Percentiles rank a stretch among this genome's conserved stretches.
These are phyloP conservation scores for Gnomoniopsis smithogilvyi DNA, from an alignment of 2,329 filamentous ascomycete species.

Conservation along the genomic window DNA sequence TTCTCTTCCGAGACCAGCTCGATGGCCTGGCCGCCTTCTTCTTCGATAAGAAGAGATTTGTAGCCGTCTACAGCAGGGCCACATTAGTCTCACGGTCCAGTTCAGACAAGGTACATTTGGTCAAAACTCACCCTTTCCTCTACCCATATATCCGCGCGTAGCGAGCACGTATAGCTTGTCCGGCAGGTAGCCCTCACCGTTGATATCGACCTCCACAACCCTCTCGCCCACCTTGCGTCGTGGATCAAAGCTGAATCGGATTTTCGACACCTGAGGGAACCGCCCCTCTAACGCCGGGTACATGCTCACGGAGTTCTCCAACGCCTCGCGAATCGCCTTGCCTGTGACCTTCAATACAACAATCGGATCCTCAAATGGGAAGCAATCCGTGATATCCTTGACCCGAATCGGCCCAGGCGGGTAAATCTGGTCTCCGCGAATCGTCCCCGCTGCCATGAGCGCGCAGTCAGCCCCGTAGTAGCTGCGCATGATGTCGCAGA, in stretches of 20 bases:
- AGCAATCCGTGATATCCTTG: constrained; percentile 83
- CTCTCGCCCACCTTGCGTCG: constrained; percentile 57
- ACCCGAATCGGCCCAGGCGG: constrained; percentile 73
- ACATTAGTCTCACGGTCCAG: not conserved
- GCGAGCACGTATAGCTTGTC: constrained; percentile 67
- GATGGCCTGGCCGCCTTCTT: constrained; percentile 72
- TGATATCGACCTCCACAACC: constrained; percentile 60
- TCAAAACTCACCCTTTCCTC: constrained; percentile 59
- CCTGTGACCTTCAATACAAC: constrained; percentile 73
- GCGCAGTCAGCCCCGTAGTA: constrained; percentile 79
- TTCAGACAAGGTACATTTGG: not conserved
- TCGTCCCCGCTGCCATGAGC: constrained; percentile 81
- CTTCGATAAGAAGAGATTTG: constrained; percentile 68
- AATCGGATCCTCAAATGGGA: constrained; percentile 88
- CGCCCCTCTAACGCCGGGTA: constrained; percentile 75
- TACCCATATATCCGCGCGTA: constrained; percentile 84
- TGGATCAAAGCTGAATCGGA: constrained; percentile 71
- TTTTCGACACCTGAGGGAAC: constrained; percentile 81
- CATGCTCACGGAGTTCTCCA: constrained; percentile 79
- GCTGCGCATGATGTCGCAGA: constrained; percentile 85
- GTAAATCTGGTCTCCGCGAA: constrained; percentile 86
- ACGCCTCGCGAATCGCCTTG: constrained; percentile 68
- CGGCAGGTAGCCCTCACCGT: constrained; percentile 57
- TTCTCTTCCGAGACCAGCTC: constrained; percentile 84
- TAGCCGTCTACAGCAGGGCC: constrained; percentile 62